phyloP scores from a whole-genome alignment of 176 grass and related monocot species.

The Triticum dicoccoides region DNA sequence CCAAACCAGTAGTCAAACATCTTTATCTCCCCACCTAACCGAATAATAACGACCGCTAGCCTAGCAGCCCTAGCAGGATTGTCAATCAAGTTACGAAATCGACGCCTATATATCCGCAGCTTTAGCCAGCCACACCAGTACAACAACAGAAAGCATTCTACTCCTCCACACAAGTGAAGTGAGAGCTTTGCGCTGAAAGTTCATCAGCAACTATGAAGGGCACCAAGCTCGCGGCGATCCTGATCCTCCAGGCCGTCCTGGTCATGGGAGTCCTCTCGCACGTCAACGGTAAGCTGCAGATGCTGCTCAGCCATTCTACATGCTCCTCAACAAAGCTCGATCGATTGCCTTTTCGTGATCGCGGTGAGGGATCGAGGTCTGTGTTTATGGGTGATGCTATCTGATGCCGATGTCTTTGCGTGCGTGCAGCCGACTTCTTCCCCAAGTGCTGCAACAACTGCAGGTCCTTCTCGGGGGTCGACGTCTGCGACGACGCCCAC shows the following conservation, averaged over 20 bases:
- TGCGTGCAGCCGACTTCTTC: not conserved
- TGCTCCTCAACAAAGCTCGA: not conserved
- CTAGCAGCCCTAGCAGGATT: not conserved
- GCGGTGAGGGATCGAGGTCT: not conserved
- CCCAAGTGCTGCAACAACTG: not conserved
- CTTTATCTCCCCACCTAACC: not conserved
- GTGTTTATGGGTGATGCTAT: not conserved
- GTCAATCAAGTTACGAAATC: not conserved
- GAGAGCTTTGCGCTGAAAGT: not conserved
- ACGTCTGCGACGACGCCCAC: not conserved
- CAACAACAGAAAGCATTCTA: not conserved
- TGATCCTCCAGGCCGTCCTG: not conserved
- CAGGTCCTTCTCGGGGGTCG: not conserved
- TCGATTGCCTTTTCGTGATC: not conserved
- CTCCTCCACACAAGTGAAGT: not conserved
- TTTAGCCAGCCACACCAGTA: not conserved
- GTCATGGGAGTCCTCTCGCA: not conserved
- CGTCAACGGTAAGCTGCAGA: not conserved
- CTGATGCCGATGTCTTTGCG: not conserved
- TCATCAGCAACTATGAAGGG: not conserved
- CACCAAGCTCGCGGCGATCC: conserved; percentile 1
- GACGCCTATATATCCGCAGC: not conserved
- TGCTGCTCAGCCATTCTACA: not conserved
- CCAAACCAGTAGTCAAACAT: not conserved
- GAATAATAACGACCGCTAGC: not conserved